A percentile compares a stretch with the other conserved stretches of the same genome.
Conservation (phyloP, 176 grass and related monocot species). For the Ananas comosus region DNA sequence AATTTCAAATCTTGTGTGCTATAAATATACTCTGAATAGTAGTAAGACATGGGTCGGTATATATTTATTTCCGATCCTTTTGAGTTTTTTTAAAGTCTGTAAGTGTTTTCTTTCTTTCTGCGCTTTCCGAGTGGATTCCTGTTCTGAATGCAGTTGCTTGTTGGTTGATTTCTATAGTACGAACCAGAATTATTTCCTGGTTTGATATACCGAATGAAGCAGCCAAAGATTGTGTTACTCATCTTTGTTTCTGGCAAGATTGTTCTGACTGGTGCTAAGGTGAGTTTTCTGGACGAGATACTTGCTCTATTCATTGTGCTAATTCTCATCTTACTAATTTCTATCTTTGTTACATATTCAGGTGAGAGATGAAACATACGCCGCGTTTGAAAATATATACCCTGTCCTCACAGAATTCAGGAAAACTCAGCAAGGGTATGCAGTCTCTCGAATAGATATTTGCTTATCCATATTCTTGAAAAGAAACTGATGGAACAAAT, state of each 20-base stretch:
- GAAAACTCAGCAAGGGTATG: conserved; percentile 1
- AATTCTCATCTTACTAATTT: not conserved
- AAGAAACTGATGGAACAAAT: not conserved
- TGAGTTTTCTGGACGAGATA: not conserved
- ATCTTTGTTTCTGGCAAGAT: conserved; percentile 34
- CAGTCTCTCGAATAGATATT: not conserved
- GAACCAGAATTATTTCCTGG: conserved; percentile 36
- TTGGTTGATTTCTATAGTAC: conserved; percentile 20
- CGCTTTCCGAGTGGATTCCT: not conserved
- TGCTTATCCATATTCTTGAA: not conserved
- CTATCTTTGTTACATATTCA: conserved; percentile 12
- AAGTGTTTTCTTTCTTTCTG: not conserved
- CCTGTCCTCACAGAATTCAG: conserved; percentile 28
- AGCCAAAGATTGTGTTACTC: conserved; percentile 34
- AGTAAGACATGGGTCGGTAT: too few relatives aligned
- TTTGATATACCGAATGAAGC: conserved; percentile 29
- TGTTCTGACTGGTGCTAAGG: conserved; percentile 27
- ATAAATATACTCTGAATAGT: too few relatives aligned
- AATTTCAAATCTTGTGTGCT: too few relatives aligned
- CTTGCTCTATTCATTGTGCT: not conserved
- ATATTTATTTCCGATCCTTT: not conserved
- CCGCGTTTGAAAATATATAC: conserved; percentile 26
- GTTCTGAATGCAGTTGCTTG: not conserved
- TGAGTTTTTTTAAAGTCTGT: too few relatives aligned
- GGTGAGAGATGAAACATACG: conserved; percentile 26